These are phyloP conservation scores for Mariannaea elegans DNA, from an alignment of 2,329 filamentous ascomycete genomes.

Conservation along the genomic window DNA sequence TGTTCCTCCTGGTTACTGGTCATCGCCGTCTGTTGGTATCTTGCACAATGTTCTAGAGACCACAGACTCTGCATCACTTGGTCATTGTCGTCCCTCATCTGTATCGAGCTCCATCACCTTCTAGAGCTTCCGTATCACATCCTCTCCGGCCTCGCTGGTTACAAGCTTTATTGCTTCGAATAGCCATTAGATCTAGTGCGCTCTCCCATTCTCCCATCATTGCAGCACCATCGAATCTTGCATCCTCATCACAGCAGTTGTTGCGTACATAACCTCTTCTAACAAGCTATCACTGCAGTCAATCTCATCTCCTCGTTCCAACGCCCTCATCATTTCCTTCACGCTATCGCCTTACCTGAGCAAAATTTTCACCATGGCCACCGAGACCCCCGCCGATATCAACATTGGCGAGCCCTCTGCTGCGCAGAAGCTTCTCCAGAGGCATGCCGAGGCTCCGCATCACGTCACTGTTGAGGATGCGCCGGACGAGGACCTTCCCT, in stretches of 20 bases:
- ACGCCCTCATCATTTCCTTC: conserved; percentile 8
- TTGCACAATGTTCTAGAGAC: conserved; percentile 53
- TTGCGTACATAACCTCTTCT: conserved; percentile 15
- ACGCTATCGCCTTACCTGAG: conserved; percentile 23
- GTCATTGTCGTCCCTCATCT: conserved; percentile 32
- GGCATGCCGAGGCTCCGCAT: conserved; percentile 64
- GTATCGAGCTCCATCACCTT: conserved; percentile 28
- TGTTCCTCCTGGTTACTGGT: conserved; percentile 52
- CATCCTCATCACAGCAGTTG: not conserved
- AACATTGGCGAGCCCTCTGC: conserved; percentile 57
- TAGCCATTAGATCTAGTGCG: conserved; percentile 30
- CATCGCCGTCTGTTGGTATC: conserved; percentile 45
- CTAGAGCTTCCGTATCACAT: conserved; percentile 23
- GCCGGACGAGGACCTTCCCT: conserved; percentile 78
- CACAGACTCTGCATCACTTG: conserved; percentile 40
- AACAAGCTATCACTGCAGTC: conserved; percentile 13
- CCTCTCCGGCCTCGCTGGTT: conserved; percentile 25
- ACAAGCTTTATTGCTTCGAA: conserved; percentile 36
- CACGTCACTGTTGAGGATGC: conserved; percentile 82
- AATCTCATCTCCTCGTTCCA: conserved; percentile 17
- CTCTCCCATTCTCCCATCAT: not conserved
- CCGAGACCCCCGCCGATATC: conserved; percentile 48
- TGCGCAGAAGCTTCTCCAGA: conserved; percentile 70
- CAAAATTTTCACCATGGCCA: conserved; percentile 51
- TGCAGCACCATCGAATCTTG: not conserved